phyloP scores from a whole-genome alignment of 1,284 basidiomycete genomes.

The Phaffia rhodozyma region DNA sequence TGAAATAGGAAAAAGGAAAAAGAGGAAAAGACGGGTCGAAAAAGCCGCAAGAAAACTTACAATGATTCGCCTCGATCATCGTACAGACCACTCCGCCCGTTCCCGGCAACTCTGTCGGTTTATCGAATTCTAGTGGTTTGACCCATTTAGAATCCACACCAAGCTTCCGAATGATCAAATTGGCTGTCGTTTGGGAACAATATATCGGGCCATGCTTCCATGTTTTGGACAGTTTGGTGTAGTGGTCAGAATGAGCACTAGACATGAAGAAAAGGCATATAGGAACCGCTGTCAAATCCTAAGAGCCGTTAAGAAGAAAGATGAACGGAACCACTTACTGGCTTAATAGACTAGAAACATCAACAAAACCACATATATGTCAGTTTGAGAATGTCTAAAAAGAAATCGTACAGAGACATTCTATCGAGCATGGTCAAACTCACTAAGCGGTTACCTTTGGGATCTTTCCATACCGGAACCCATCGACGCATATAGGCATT shows the following conservation, averaged over 20 bases:
- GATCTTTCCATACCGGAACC: conserved; percentile 84
- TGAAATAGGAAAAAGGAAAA: too few relatives aligned
- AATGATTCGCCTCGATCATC: conserved; percentile 94
- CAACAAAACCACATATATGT: neutral
- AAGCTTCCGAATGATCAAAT: conserved; percentile 79
- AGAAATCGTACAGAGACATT: neutral
- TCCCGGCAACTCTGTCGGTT: conserved; percentile 58
- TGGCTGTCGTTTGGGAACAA: conserved; percentile 81
- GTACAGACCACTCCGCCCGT: conserved; percentile 81
- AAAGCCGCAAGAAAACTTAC: conserved; percentile 36
- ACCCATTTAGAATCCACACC: conserved; percentile 79
- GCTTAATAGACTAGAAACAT: neutral
- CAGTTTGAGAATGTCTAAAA: neutral
- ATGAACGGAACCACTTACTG: neutral
- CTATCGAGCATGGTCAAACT: conserved; percentile 48
- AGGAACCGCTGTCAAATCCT: conserved; percentile 13
- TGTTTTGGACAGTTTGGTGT: conserved; percentile 71
- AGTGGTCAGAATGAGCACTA: conserved; percentile 79
- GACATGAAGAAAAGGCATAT: neutral
- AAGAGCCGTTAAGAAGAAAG: neutral
- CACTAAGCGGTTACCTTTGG: conserved; percentile 80
- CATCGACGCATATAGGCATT: conserved; percentile 94
- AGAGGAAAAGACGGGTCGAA: neutral
- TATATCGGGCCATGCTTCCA: conserved; percentile 92
- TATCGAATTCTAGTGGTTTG: conserved; percentile 44